A percentile compares a stretch with the other conserved stretches of the same genome.
phyloP scores from a whole-genome alignment of 2,329 filamentous ascomycete species.

The Xylariaceae sp. region DNA sequence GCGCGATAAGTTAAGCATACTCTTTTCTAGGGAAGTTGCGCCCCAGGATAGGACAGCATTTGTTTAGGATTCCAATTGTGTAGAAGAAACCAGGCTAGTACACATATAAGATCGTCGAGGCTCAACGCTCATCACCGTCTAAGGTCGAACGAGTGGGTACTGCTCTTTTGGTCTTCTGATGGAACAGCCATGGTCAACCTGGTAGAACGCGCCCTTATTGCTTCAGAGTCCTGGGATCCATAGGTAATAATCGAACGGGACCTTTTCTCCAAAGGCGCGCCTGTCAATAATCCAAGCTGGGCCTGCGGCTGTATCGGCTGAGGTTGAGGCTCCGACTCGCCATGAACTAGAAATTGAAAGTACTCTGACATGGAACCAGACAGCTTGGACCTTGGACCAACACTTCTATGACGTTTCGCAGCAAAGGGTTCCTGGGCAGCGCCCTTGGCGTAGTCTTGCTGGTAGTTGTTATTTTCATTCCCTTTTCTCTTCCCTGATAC shows the following conservation, averaged over 20 bases:
- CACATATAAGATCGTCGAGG: not conserved
- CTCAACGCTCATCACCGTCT: not conserved
- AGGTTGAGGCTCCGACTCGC: conserved; percentile 3
- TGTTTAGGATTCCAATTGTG: too few species aligned
- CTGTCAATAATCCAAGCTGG: conserved; percentile 3
- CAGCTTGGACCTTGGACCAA: conserved; percentile 19
- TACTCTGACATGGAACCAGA: conserved; percentile 31
- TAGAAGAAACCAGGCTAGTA: too few species aligned
- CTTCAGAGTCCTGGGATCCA: conserved; percentile 8
- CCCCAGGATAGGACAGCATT: too few species aligned
- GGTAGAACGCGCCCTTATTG: not conserved
- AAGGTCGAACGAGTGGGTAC: not conserved
- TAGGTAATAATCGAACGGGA: conserved; percentile 26
- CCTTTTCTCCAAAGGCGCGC: conserved; percentile 27
- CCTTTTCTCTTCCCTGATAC: conserved; percentile 13
- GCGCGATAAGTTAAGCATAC: not conserved
- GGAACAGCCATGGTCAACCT: not conserved
- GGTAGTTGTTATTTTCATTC: conserved; percentile 2
- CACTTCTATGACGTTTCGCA: not conserved
- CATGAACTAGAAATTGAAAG: conserved; percentile 4
- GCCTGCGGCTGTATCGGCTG: conserved; percentile 9
- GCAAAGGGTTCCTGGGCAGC: not conserved
- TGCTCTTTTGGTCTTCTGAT: not conserved
- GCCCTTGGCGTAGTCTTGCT: conserved; percentile 19
- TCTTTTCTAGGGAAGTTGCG: too few species aligned